A percentile compares a stretch with the other conserved stretches of the same genome.
Conservation (phyloP, 1,284 basidiomycete species). For the Cutaneotrichosporon spelunceum region DNA sequence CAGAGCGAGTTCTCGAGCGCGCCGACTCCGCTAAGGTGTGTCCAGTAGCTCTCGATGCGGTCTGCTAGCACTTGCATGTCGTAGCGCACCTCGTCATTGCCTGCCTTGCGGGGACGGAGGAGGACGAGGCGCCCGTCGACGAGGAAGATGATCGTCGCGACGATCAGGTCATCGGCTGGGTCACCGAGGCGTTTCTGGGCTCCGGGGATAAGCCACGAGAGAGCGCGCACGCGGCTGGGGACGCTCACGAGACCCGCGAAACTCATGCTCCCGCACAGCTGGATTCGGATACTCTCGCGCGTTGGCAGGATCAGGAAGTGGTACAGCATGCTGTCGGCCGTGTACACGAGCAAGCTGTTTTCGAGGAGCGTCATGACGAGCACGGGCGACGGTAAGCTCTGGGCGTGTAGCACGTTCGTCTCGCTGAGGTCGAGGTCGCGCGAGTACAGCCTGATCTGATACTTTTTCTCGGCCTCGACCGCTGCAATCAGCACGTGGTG, state of each 20-base stretch:
- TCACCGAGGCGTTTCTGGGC: constrained; percentile 95
- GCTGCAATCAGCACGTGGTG: constrained; percentile 92
- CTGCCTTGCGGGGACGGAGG: constrained; percentile 77
- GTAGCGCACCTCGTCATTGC: constrained; percentile 79
- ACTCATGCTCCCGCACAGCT: constrained; percentile 89
- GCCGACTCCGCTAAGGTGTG: constrained; percentile 86
- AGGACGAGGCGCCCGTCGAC: constrained; percentile 90
- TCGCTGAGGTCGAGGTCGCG: constrained; percentile 86
- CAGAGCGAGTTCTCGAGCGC: constrained; percentile 94
- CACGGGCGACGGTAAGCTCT: constrained; percentile 72
- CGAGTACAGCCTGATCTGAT: constrained; percentile 88
- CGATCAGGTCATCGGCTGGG: constrained; percentile 85
- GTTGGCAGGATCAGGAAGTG: constrained; percentile 92
- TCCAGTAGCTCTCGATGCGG: constrained; percentile 97
- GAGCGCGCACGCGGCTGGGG: constrained; percentile 77
- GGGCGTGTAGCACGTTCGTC: constrained; percentile 77
- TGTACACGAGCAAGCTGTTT: constrained; percentile 95
- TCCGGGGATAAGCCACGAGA: constrained; percentile 96
- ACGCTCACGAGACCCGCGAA: constrained; percentile 87
- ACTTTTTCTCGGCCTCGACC: constrained; percentile 71
- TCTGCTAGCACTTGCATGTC: constrained; percentile 97
- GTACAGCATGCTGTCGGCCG: constrained; percentile 88
- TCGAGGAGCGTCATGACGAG: constrained; percentile 87
- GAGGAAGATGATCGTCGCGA: constrained; percentile 94
- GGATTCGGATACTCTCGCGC: constrained; percentile 73